Conservation (phyloP, 2,329 filamentous ascomycete genomes). For the Curvularia sp. region DNA sequence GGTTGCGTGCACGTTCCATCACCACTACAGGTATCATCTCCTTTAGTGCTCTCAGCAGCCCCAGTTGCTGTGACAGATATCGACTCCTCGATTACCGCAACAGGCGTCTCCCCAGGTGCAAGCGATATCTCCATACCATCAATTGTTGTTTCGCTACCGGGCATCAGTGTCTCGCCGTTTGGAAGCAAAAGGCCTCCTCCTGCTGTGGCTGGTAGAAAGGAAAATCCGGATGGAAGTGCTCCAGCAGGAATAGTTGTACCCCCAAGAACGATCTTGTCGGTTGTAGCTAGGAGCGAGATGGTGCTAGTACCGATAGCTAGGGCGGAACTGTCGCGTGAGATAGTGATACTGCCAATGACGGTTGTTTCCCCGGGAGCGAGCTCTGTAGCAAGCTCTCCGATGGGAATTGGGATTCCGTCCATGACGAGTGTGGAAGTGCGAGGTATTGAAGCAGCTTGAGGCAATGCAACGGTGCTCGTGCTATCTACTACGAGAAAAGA, state of each 20-base stretch:
- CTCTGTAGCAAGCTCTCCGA: not conserved
- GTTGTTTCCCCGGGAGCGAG: not conserved
- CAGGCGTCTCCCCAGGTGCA: not conserved
- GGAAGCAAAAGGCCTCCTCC: not conserved
- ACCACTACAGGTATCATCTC: not conserved
- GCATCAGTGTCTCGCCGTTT: slow-evolving; percentile 3
- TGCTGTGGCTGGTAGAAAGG: not conserved
- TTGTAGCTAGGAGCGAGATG: not conserved
- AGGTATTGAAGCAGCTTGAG: not conserved
- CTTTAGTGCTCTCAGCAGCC: not conserved
- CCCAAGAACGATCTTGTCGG: not conserved
- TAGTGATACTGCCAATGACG: not conserved
- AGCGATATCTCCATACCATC: slow-evolving; percentile 4
- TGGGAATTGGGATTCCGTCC: not conserved
- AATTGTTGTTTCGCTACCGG: not conserved
- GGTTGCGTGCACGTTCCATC: not conserved
- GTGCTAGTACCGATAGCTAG: not conserved
- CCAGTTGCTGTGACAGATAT: not conserved
- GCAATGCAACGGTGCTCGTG: not conserved
- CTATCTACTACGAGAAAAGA: not conserved
- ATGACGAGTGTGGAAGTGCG: not conserved
- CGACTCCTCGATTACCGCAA: not conserved
- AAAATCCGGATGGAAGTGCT: not conserved
- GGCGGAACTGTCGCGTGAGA: not conserved
- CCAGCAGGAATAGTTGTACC: not conserved